These are phyloP conservation scores for Bathelium albidoporum DNA, from an alignment of 495 filamentous ascomycete species.

Conservation along the genomic window DNA sequence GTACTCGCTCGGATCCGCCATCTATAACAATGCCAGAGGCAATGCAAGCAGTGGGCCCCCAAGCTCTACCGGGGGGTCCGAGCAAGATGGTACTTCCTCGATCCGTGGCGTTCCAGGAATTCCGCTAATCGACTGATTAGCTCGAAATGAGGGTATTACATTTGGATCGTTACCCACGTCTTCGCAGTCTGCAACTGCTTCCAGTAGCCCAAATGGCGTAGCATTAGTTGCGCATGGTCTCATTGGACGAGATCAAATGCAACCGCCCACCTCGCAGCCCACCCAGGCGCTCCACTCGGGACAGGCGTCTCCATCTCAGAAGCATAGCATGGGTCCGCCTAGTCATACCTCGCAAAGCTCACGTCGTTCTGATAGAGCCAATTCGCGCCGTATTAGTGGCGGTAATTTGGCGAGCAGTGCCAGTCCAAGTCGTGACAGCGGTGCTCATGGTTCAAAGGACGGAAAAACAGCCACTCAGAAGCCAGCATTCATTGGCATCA, in stretches of 20 bases:
- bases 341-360: slow-evolving; percentile 31
- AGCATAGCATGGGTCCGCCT: neutral
- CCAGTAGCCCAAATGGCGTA: slow-evolving; percentile 18
- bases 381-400: slow-evolving; percentile 62
- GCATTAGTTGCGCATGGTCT: slow-evolving; percentile 21
- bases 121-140: slow-evolving; percentile 7
- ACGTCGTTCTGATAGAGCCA: slow-evolving; percentile 48
- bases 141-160: slow-evolving; percentile 11
- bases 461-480: slow-evolving; percentile 40
- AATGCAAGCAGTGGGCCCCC: slow-evolving; percentile 26
- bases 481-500: slow-evolving; percentile 42
- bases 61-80: slow-evolving; percentile 34
- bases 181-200: slow-evolving; percentile 45
- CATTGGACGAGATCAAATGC: slow-evolving; percentile 1
- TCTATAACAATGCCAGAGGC: slow-evolving; percentile 25
- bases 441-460: slow-evolving; percentile 35
- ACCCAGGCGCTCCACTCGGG: neutral
- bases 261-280: neutral
- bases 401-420: slow-evolving; percentile 56
- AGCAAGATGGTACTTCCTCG: slow-evolving; percentile 20
- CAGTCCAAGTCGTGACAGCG: slow-evolving; percentile 51
- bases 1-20: slow-evolving; percentile 51
- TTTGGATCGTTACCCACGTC: slow-evolving; percentile 26
- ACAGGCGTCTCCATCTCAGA: neutral
- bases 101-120: neutral